phyloP scores from a whole-genome alignment of 805 yeast species.

The Yarrowia deformans region DNA sequence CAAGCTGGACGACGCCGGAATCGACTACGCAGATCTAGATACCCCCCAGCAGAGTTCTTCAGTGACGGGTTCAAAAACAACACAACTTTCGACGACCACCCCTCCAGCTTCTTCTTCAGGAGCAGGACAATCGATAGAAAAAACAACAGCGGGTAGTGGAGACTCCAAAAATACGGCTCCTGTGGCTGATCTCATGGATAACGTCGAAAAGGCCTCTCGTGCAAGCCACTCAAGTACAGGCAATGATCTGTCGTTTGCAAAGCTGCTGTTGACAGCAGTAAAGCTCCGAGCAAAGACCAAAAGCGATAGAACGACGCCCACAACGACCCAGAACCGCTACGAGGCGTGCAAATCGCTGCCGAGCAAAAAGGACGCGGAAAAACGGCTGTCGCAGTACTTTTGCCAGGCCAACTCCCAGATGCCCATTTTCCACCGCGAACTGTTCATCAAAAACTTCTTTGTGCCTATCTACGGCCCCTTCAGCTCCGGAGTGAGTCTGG shows the following conservation, averaged over 20 bases:
- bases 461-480: constrained; percentile 81
- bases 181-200: constrained; percentile 41
- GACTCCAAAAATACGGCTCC: not conserved
- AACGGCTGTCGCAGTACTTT: constrained; percentile 69
- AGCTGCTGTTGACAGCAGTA: constrained; percentile 77
- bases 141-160: not conserved
- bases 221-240: constrained; percentile 45
- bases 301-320: constrained; percentile 8
- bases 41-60: not conserved
- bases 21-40: not conserved
- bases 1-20: constrained; percentile 16
- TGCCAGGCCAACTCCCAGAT: constrained; percentile 82
- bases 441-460: constrained; percentile 69
- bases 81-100: not conserved
- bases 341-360: constrained; percentile 59
- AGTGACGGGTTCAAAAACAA: not conserved
- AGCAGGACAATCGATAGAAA: no score
- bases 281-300: constrained; percentile 51
- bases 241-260: constrained; percentile 68
- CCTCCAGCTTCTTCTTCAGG: not conserved
- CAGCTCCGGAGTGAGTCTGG: constrained; percentile 61
- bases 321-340: constrained; percentile 7
- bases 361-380: constrained; percentile 72
- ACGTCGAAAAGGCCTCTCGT: constrained; percentile 44
- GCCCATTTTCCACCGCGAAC: constrained; percentile 84